A percentile compares a stretch with the other conserved stretches of the same genome.
Evolutionary conservation across 2,329 filamentous ascomycete species (phyloP).

Genomic region (Microsporum audouinii): DNA sequence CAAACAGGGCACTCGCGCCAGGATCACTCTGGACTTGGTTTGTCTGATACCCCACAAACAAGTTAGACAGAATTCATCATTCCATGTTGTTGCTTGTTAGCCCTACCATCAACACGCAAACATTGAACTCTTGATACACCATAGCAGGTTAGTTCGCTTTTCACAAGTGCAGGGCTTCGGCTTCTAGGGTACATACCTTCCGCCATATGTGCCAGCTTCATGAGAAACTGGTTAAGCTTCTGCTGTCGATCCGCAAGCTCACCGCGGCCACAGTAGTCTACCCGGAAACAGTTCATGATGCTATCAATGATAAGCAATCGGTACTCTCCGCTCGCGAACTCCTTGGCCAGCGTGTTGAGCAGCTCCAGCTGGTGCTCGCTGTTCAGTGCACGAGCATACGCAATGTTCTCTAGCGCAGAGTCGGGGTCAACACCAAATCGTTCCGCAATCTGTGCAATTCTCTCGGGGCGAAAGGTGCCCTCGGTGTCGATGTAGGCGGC

Average conservation of each 20-base stretch:
- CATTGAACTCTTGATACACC: conserved; percentile 48
- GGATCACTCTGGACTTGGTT: conserved; percentile 63
- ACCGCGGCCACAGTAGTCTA: conserved; percentile 55
- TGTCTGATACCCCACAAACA: conserved; percentile 34
- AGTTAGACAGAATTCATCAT: background rate
- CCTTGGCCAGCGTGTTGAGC: conserved; percentile 49
- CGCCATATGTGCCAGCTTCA: conserved; percentile 52
- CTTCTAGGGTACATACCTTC: conserved; percentile 36
- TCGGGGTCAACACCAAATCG: conserved; percentile 51
- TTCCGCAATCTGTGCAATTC: conserved; percentile 56
- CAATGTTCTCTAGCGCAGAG: conserved; percentile 54
- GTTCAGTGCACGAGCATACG: conserved; percentile 53
- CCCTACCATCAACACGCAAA: conserved; percentile 50
- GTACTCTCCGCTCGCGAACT: conserved; percentile 53
- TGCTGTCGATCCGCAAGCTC: conserved; percentile 59
- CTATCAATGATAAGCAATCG: conserved; percentile 58
- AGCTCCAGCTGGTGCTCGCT: conserved; percentile 56
- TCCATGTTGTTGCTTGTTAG: background rate
- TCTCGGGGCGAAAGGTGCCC: conserved; percentile 56
- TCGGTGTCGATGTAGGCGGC: conserved; percentile 59
- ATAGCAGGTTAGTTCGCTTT: background rate
- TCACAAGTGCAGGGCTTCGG: conserved; percentile 8
- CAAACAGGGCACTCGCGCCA: conserved; percentile 56
- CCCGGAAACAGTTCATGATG: conserved; percentile 58
- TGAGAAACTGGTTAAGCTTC: conserved; percentile 54